These are phyloP conservation scores for Lentinula raphanica DNA, from an alignment of 768 basidiomycete genomes.

Conservation along the genomic window DNA sequence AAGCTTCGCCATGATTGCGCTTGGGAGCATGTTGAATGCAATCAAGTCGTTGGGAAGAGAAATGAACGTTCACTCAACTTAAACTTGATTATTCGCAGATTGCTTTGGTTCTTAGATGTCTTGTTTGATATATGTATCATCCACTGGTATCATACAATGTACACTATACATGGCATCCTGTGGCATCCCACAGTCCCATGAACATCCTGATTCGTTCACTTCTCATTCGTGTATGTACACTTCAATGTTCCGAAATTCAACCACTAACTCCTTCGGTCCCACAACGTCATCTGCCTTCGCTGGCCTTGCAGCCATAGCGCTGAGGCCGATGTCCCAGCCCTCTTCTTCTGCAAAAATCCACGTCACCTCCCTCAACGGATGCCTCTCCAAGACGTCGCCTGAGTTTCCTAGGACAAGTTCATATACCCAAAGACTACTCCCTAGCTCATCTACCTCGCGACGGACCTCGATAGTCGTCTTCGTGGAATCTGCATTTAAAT, in stretches of 20 bases:
- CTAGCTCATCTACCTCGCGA: slow-evolving; percentile 6
- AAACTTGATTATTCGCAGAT: not conserved
- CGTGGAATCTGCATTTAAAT: not conserved
- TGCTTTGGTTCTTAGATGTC: too few species aligned
- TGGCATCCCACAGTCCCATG: not conserved
- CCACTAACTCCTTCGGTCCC: not conserved
- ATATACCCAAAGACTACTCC: slow-evolving; percentile 9
- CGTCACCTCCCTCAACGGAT: slow-evolving; percentile 7
- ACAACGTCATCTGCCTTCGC: slow-evolving; percentile 1
- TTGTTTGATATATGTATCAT: too few species aligned
- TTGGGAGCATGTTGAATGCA: not conserved
- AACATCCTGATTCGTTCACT: not conserved
- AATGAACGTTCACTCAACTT: not conserved
- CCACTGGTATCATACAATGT: too few species aligned
- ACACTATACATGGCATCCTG: too few species aligned
- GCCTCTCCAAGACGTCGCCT: slow-evolving; percentile 2
- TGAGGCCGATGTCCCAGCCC: slow-evolving; percentile 6
- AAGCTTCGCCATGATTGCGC: not conserved
- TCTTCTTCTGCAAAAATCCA: slow-evolving; percentile 12
- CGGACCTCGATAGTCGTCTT: slow-evolving; percentile 7
- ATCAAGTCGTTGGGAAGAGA: slow-evolving; percentile 2
- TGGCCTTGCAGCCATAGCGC: slow-evolving; percentile 8
- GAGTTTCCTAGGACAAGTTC: slow-evolving; percentile 1
- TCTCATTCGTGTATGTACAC: too few species aligned
- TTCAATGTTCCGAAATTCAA: not conserved